Conservation (phyloP, 495 filamentous ascomycete genomes). For the Talaromyces liani region DNA sequence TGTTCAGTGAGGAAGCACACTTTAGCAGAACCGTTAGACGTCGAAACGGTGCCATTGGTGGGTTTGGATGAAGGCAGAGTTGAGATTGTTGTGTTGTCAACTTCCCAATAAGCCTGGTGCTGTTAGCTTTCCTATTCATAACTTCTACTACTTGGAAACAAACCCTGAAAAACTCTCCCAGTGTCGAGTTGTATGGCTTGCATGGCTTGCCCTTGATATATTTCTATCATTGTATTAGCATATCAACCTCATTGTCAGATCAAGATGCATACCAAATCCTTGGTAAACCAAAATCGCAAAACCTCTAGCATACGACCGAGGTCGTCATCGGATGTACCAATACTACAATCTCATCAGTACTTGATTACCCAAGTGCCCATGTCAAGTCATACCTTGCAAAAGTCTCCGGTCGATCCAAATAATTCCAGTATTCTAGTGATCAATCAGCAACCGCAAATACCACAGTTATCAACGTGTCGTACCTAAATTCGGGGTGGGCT, state of each 20-base stretch:
- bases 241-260: not conserved
- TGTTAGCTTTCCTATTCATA: not conserved
- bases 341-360: slow-evolving; percentile 50
- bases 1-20: slow-evolving; percentile 95
- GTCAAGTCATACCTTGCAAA: slow-evolving; percentile 60
- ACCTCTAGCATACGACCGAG: slow-evolving; percentile 90
- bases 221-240: slow-evolving; percentile 47
- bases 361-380: slow-evolving; percentile 5
- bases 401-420: slow-evolving; percentile 89
- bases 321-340: slow-evolving; percentile 86
- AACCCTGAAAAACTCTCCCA: slow-evolving; percentile 97
- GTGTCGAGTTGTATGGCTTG: slow-evolving; percentile 95
- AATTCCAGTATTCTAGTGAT: slow-evolving; percentile 87
- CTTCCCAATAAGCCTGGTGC: slow-evolving; percentile 82
- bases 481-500: slow-evolving; percentile 89
- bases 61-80: slow-evolving; percentile 30
- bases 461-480: slow-evolving; percentile 15
- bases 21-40: slow-evolving; percentile 47
- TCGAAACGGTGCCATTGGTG: slow-evolving; percentile 30
- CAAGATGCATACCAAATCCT: slow-evolving; percentile 64
- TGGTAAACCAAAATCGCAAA: slow-evolving; percentile 96
- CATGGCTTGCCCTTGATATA: slow-evolving; percentile 97
- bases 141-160: slow-evolving; percentile 20
- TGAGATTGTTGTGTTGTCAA: slow-evolving; percentile 56
- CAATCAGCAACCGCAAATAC: not conserved